A percentile compares a stretch with the other conserved stretches of the same genome.
These are phyloP conservation scores for Ordospora pajunii DNA, from an alignment of 371 early-diverging fungal species.

Conservation along the genomic window DNA sequence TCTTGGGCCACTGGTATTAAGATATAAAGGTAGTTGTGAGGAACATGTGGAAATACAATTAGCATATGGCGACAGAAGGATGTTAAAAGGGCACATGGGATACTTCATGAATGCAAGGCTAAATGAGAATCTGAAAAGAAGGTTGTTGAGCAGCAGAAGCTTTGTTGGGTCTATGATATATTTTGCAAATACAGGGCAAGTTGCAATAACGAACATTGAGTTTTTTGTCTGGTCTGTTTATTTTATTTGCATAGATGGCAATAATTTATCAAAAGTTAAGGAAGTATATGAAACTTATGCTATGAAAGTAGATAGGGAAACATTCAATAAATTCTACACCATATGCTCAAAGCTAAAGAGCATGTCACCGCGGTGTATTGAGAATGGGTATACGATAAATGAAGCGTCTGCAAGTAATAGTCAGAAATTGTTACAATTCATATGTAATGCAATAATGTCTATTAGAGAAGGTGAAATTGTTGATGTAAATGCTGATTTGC, in stretches of 20 bases:
- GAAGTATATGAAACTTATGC: not conserved
- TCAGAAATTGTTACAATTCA: not conserved
- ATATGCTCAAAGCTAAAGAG: not conserved
- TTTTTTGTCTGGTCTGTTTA: not conserved
- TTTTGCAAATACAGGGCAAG: not conserved
- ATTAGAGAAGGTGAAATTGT: not conserved
- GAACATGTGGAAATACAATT: not conserved
- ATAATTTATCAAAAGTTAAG: not conserved
- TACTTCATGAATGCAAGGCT: not conserved
- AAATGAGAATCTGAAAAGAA: not conserved
- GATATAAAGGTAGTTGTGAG: not conserved
- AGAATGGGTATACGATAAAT: not conserved
- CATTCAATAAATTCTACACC: constrained; percentile 3
- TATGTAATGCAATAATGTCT: not conserved
- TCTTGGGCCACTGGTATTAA: not conserved
- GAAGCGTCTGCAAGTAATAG: not conserved
- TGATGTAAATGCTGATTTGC: not conserved
- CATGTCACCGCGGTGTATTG: not conserved
- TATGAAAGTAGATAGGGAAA: not conserved
- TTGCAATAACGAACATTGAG: not conserved
- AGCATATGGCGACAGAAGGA: not conserved
- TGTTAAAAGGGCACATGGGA: not conserved
- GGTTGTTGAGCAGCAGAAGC: not conserved
- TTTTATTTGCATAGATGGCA: not conserved
- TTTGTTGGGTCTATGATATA: constrained; percentile 3